phyloP scores from a whole-genome alignment of 768 basidiomycete species.

The Paxillus rubicundulus region DNA sequence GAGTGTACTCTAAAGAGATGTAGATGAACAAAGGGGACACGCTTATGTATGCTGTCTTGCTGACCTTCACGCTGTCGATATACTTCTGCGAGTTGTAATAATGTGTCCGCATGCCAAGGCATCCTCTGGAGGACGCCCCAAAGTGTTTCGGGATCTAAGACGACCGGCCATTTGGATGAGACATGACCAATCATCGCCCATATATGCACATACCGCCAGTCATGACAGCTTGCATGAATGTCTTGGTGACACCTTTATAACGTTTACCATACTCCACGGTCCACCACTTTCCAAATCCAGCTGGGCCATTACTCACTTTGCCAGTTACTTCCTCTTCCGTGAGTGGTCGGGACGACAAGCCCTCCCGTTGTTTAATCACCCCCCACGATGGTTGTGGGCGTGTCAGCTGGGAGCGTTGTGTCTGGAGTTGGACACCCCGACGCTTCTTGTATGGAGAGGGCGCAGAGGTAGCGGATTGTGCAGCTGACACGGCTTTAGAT shows the following conservation, averaged over 20 bases:
- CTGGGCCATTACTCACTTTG: slow-evolving; percentile 42
- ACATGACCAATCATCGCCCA: background rate
- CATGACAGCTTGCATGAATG: slow-evolving; percentile 78
- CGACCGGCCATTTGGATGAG: background rate
- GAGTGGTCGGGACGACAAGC: slow-evolving; percentile 62
- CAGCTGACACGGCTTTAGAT: slow-evolving; percentile 76
- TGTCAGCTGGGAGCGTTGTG: slow-evolving; percentile 68
- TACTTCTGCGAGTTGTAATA: slow-evolving; percentile 36
- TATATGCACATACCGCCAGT: slow-evolving; percentile 63
- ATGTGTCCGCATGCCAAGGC: slow-evolving; percentile 92
- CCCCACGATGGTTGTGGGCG: slow-evolving; percentile 78
- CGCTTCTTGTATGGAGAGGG: slow-evolving; percentile 37
- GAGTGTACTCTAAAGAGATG: slow-evolving; percentile 62
- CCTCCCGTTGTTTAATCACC: slow-evolving; percentile 64
- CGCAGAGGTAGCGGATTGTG: slow-evolving; percentile 38
- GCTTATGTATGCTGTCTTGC: slow-evolving; percentile 2
- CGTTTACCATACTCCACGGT: slow-evolving; percentile 82
- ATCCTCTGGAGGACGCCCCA: slow-evolving; percentile 70
- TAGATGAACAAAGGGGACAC: background rate
- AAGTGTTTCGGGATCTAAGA: slow-evolving; percentile 74
- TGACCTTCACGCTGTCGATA: slow-evolving; percentile 79
- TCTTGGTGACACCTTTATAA: slow-evolving; percentile 77
- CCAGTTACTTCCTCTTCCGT: slow-evolving; percentile 50
- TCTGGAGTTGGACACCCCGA: slow-evolving; percentile 34
- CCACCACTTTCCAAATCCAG: slow-evolving; percentile 76